Evolutionary conservation across 108 stramenopile genomes (phyloP), one percentile per base, ranked within the genome.

Genomic region (Stephanodiscus triporus): DNA sequence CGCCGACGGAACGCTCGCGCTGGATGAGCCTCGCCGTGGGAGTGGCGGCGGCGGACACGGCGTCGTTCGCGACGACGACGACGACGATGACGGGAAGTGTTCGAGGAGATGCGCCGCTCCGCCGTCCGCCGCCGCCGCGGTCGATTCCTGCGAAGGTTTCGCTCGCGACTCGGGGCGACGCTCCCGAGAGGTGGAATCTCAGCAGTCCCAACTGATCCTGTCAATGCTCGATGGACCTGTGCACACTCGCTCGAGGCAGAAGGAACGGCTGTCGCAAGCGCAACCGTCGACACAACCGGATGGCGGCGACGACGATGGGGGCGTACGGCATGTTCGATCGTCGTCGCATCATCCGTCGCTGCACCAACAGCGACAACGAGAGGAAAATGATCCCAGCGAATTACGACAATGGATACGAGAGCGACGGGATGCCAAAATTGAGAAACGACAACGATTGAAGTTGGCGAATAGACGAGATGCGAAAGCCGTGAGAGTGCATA

Each of bases 191-290:
- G 29, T 4, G 30, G 56, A 24, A 57, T 57, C 56, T 6, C 56
- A 57, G 56, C 56, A 57, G 34, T 17, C 26, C 4, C 29, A 17
- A 17, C 58, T 43, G 26, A 5, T 62, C 4, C 68, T 49, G 53
- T 66, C 58, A 32, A 62, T 75, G 42, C 58, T 57, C 8, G 58
- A 47, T 61, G 66, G 57, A 47, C 75, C 66, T n/a, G 66, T 68
- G 19, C 68, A 34, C 4, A 75, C 75, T 38, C 56, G 75, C 14
- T 75, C 73, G 27, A 74, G 55, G 66, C 63, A 49, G 49, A 73
- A 73, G 32, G 42, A 50, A 55, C 47, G 38, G 40, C 26, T 69
- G 36, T 55, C 68, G 26, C 56, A 42, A 58, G 26, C 38, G 42
- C 58, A 59, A 20, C 37, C 36, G 0, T 59, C 34, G 30, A 38